phyloP scores from a whole-genome alignment of 148 eudicot genomes.

The Rhododendron ferrugineum region DNA sequence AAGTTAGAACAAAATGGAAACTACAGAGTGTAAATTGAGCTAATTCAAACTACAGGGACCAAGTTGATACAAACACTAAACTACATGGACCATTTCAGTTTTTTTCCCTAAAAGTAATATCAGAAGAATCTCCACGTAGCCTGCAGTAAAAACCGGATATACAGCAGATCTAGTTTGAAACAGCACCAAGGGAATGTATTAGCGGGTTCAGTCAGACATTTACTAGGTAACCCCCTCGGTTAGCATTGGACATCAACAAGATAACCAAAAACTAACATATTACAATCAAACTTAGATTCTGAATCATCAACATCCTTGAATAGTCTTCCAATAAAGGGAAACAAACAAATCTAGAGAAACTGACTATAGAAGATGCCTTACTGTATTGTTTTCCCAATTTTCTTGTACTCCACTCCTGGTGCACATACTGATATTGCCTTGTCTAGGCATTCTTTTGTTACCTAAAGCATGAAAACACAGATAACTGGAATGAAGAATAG shows the following conservation, averaged over 20 bases:
- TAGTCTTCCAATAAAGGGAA: background rate
- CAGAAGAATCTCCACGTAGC: background rate
- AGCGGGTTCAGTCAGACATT: background rate
- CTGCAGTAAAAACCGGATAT: background rate
- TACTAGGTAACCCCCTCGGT: background rate
- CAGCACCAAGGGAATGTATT: background rate
- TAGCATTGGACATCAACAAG: background rate
- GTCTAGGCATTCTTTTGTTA: slow-evolving; percentile 83
- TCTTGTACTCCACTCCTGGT: slow-evolving; percentile 82
- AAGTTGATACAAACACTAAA: no score
- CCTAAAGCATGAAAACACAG: slow-evolving; percentile 36
- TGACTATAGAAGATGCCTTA: slow-evolving; percentile 31
- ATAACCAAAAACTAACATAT: background rate
- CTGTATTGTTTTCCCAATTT: slow-evolving; percentile 88
- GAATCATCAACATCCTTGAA: background rate
- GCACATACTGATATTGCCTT: slow-evolving; percentile 91
- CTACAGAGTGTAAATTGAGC: no score
- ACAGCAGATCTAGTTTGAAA: background rate
- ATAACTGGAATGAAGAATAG: background rate
- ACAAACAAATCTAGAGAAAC: background rate
- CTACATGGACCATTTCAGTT: no score
- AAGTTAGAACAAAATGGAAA: no score
- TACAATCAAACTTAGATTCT: background rate
- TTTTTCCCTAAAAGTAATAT: background rate
- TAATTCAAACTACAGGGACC: no score